Percentiles rank a stretch among this genome's conserved stretches.
These are phyloP conservation scores for Nemania diffusa DNA, from an alignment of 2,329 filamentous ascomycete genomes.

Conservation along the genomic window DNA sequence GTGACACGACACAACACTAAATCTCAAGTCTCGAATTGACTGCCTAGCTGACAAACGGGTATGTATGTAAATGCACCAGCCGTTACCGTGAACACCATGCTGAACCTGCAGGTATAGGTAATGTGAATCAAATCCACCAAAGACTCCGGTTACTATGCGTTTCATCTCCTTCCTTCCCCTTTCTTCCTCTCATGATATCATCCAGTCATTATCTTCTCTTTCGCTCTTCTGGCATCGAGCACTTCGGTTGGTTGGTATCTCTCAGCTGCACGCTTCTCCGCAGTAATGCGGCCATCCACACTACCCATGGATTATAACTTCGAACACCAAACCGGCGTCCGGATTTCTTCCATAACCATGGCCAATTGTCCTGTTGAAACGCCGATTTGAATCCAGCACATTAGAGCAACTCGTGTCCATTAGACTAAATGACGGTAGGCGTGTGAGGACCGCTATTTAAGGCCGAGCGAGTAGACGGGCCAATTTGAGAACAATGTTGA, in stretches of 20 bases:
- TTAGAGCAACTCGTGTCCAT: not conserved
- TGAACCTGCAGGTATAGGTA: not conserved
- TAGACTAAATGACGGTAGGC: not conserved
- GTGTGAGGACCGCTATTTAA: not conserved
- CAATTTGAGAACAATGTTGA: conserved; percentile 50
- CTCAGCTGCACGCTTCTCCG: too few species aligned
- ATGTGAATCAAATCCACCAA: conserved; percentile 9
- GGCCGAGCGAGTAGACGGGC: conserved; percentile 19
- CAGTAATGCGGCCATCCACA: not conserved
- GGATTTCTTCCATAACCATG: not conserved
- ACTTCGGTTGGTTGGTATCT: not conserved
- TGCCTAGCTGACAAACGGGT: not conserved
- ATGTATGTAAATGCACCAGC: conserved; percentile 26
- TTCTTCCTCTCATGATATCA: conserved; percentile 18
- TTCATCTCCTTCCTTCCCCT: not conserved
- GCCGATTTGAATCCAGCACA: conserved; percentile 1
- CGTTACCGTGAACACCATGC: not conserved
- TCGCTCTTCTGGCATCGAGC: too few species aligned
- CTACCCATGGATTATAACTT: not conserved
- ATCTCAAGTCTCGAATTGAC: conserved; percentile 4
- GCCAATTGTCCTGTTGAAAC: not conserved
- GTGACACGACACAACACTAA: not conserved
- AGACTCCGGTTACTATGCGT: conserved; percentile 34
- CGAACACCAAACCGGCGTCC: not conserved
- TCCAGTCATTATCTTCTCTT: conserved; percentile 4